Base-by-base conservation (phyloP, 805 yeast genomes). In the Candida silvicultrix region DNA sequence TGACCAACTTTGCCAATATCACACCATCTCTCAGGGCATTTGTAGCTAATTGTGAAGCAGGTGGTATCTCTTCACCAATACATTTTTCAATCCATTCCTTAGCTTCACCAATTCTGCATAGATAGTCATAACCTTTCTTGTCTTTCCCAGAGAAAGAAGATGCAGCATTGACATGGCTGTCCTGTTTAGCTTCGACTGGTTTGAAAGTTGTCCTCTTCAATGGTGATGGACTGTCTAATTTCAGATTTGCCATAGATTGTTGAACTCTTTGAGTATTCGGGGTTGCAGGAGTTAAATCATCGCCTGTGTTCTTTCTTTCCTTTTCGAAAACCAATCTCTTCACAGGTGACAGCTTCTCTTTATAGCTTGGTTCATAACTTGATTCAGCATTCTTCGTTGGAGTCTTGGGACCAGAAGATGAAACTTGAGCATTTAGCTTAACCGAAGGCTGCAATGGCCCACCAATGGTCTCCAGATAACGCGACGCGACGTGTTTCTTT, bases 11-110 rank as follows among this genome's bases (percentile, higher is more conserved):
- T 2, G 97, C 97, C 32, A 94, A 68, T 39, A 81, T 71, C 2
- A 90, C 89, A 52, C 99, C 99, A 65, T 92, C 85, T 51, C 90
- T 74, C 25, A 94, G 66, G 36, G 80, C 77, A 40, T 84, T 79
- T 34, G 85, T 49, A 8, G 69, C 61, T 40, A 87, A 66, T 38
- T 81, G 78, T 4, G 75, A 69, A 2, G 80, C 81, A 0, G 80
- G 65, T 0, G 83, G 78, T 12, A 87, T 70, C 20, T 64, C 64
- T 52, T 82, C 86, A 3, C 69, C 74, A 15, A 85, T 70, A 14
- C 86, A 74, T 12, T 65, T 61, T 63, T 84, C 87, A 35, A 88
- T 75, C 96, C 96, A 88, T 47, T 72, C 72, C 58, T 83, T 85
- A n/a, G 89, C 87, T 58, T 88, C 94, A 34, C 77, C 80, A 11